Base-by-base conservation (phyloP, 805 yeast species). In the Lipomyces yamadae region DNA sequence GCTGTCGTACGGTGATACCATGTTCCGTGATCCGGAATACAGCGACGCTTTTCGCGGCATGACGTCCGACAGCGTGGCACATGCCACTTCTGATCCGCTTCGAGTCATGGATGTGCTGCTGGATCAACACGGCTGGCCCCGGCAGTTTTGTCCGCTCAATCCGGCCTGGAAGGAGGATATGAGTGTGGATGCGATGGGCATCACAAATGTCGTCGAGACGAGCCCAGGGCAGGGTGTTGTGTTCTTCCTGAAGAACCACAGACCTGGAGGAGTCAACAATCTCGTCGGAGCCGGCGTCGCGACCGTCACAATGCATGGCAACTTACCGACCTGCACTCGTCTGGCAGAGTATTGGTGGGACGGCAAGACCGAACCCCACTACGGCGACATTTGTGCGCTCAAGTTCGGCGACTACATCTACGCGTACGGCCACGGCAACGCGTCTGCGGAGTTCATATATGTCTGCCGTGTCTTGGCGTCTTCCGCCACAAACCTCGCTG, bases 261-360 rank as follows among this genome's bases (percentile, higher is more conserved):
- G 58, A 56, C 58, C 58, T 56, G 50, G 58, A 42, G 58, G 58
- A 35, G 45, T 34, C 45, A 15, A 56, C 18, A 32, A 33, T 33
- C 18, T 13, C 8, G 29, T 56, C 37, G 58, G 58, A 11, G 58
- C 58, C 15, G 58, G 58, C 58, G 58, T 56, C n/a, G 58, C 58
- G 13, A 8, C 4, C 45, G 45, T 56, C 18, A 56, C 58, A 42
- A 30, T 56, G 58, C 15, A 15, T 10, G 50, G 29, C 13, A 11
- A 18, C 24, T 2, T 3, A 32, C 58, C 58, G 39, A 6, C 45
- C 15, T 33, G 39, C 29, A 56, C 18, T 42, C 58, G 58, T 10
- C 58, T 56, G 15, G 58, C 58, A 4, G 58, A 56, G 29, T 56
- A 56, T 18, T 56, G 58, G 58, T 56, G 58, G 58, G 58, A 56